Evolutionary conservation across 2,329 filamentous ascomycete species (phyloP).

Genomic region (Cladosporium sp.): DNA sequence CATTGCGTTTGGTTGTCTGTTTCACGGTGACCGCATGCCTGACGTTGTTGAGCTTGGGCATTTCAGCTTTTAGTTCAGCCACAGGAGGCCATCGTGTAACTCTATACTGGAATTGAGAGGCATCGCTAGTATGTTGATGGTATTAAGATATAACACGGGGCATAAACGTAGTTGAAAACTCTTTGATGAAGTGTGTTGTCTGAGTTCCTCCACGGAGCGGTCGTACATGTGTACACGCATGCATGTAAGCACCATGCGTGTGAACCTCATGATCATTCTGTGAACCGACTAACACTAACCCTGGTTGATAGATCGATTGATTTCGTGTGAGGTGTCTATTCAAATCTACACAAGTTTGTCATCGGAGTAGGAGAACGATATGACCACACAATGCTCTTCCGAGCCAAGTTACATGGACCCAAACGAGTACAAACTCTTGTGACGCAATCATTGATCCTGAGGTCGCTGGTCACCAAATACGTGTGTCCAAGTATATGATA

Average conservation of each 20-base stretch:
- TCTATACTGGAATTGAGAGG: not conserved
- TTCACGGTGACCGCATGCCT: not conserved
- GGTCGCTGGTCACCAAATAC: not conserved
- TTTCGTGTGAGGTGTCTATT: not conserved
- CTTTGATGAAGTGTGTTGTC: not conserved
- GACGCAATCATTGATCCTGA: not conserved
- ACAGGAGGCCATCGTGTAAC: not conserved
- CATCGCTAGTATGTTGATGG: not conserved
- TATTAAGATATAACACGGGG: not conserved
- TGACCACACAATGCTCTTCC: not conserved
- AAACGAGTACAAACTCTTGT: not conserved
- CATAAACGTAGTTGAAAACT: not conserved
- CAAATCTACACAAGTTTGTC: not conserved
- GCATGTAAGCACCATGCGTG: not conserved
- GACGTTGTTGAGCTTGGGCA: not conserved
- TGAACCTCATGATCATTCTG: not conserved
- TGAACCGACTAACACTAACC: not conserved
- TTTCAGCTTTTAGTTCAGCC: not conserved
- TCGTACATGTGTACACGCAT: not conserved
- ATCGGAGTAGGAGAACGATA: not conserved
- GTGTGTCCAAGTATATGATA: not conserved
- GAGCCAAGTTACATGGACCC: not conserved
- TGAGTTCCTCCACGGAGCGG: not conserved
- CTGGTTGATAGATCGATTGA: not conserved
- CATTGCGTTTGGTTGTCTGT: not conserved